These are phyloP conservation scores for Trametes gibbosa DNA, from an alignment of 768 basidiomycete species.

Conservation along the genomic window DNA sequence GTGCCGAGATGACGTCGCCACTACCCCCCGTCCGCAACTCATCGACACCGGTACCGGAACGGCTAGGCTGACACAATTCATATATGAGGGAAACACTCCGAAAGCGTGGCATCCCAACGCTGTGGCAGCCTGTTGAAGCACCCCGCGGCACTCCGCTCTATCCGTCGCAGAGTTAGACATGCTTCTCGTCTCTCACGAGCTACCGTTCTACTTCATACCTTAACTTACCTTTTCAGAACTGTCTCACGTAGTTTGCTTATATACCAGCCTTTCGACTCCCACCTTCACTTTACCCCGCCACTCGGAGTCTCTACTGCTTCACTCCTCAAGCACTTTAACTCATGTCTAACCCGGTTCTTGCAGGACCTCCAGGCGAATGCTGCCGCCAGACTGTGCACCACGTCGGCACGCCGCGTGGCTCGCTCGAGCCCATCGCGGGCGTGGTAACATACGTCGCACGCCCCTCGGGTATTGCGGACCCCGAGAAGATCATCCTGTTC, in stretches of 20 bases:
- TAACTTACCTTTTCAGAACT: too few relatives aligned
- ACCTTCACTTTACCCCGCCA: too few relatives aligned
- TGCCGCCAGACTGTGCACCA: conserved; percentile 56
- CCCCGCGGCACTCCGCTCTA: neutral
- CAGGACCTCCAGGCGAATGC: conserved; percentile 37
- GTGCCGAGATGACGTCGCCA: too few relatives aligned
- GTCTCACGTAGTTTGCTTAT: neutral
- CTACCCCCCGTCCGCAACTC: neutral
- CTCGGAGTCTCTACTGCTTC: neutral
- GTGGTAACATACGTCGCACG: conserved; percentile 56
- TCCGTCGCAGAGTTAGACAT: neutral
- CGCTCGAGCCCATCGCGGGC: conserved; percentile 38
- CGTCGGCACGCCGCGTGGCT: conserved; percentile 46
- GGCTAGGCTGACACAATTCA: too few relatives aligned
- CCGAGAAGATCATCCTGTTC: conserved; percentile 49
- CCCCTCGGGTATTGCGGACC: conserved; percentile 36
- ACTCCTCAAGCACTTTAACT: neutral
- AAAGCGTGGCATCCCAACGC: neutral
- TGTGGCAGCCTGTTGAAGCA: too few relatives aligned
- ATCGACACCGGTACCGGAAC: neutral
- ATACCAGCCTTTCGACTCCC: neutral
- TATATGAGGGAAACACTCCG: too few relatives aligned
- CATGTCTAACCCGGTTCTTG: conserved; percentile 9
- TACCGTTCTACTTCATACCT: too few relatives aligned
- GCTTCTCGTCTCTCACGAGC: neutral